A percentile compares a stretch with the other conserved stretches of the same genome.
These are phyloP conservation scores for Cladophialophora carrionii DNA, from an alignment of 2,329 filamentous ascomycete genomes.

Conservation along the genomic window DNA sequence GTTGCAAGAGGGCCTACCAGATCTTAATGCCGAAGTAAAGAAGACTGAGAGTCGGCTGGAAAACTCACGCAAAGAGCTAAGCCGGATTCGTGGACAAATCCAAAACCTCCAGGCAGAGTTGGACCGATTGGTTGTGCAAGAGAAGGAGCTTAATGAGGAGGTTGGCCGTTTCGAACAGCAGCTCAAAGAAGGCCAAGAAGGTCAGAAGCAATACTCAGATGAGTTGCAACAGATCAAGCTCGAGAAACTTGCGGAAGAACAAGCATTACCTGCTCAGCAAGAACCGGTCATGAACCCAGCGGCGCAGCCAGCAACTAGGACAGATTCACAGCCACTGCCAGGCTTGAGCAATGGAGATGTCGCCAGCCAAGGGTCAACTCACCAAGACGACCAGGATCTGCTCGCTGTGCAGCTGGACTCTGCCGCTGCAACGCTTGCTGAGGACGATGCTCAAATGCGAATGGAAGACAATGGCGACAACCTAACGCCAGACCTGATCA, in stretches of 20 bases:
- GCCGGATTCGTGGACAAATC: slow-evolving; percentile 38
- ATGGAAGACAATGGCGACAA: background rate
- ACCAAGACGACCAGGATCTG: background rate
- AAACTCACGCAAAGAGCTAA: slow-evolving; percentile 43
- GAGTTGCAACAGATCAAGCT: slow-evolving; percentile 56
- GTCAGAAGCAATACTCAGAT: slow-evolving; percentile 49
- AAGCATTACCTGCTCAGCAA: slow-evolving; percentile 8
- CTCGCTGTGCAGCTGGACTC: background rate
- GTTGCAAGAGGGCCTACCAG: slow-evolving; percentile 54
- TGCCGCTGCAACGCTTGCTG: background rate
- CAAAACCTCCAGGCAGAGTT: slow-evolving; percentile 22
- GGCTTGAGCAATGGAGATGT: slow-evolving; percentile 10
- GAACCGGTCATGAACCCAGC: background rate
- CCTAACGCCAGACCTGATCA: background rate
- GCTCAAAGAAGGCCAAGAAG: slow-evolving; percentile 47
- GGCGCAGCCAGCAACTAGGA: background rate
- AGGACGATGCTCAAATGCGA: background rate
- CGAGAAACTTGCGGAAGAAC: slow-evolving; percentile 44
- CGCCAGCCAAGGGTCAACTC: background rate
- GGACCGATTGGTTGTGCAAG: slow-evolving; percentile 38
- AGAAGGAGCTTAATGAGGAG: slow-evolving; percentile 50
- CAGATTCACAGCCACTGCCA: background rate
- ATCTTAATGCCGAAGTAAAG: slow-evolving; percentile 51
- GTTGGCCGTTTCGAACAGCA: slow-evolving; percentile 49
- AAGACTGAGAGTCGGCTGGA: slow-evolving; percentile 45